These are phyloP conservation scores for Hypoxylon sp. DNA, from an alignment of 2,329 filamentous ascomycete genomes.

Conservation along the genomic window DNA sequence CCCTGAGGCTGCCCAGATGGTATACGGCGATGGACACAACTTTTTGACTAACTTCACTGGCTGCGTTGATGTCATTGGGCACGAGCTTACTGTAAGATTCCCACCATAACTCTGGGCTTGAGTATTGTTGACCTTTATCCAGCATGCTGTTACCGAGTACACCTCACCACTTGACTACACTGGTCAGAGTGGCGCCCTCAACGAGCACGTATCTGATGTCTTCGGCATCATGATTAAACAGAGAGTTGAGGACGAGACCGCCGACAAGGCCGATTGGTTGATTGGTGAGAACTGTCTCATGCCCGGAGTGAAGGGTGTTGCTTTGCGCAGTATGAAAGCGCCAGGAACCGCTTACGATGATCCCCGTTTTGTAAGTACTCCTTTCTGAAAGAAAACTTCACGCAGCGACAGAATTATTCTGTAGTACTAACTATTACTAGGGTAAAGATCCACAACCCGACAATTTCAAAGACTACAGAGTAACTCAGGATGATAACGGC, in stretches of 20 bases:
- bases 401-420: not conserved
- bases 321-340: conserved; percentile 68
- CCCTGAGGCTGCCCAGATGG: conserved; percentile 64
- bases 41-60: conserved; percentile 68
- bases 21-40: conserved; percentile 69
- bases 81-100: conserved; percentile 64
- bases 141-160: conserved; percentile 68
- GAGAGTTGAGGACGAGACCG: conserved; percentile 61
- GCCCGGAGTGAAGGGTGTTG: conserved; percentile 65
- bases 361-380: conserved; percentile 59
- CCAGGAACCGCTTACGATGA: conserved; percentile 69
- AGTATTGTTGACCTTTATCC: conserved; percentile 14
- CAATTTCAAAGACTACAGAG: conserved; percentile 62
- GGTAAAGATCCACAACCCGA: conserved; percentile 68
- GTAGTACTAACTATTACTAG: conserved; percentile 44
- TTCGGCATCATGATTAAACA: conserved; percentile 73
- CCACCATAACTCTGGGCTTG: not conserved
- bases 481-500: conserved; percentile 63
- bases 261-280: conserved; percentile 67
- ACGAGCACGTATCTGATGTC: conserved; percentile 70
- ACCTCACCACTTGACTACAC: conserved; percentile 65
- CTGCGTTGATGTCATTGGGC: conserved; percentile 70
- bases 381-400: conserved; percentile 41
- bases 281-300: conserved; percentile 68
- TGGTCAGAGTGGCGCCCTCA: conserved; percentile 69